Evolutionary conservation across 352 stramenopile genomes (phyloP).

Genomic region (Globisporangium splendens): DNA sequence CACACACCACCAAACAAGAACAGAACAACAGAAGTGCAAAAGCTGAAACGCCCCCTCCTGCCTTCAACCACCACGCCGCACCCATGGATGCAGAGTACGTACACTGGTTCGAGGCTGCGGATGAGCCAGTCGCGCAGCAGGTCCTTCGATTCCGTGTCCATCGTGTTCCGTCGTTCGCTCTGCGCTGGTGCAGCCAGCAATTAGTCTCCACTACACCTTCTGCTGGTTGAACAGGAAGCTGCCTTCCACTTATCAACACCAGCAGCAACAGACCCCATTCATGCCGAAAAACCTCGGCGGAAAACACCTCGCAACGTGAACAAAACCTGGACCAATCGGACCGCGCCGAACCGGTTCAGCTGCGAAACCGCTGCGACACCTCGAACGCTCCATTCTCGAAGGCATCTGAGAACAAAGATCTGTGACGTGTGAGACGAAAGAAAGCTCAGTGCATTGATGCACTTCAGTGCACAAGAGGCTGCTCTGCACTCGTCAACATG

Average conservation of each 20-base stretch:
- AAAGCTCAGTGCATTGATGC: background rate
- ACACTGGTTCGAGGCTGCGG: slow-evolving; percentile 83
- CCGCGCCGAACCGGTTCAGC: background rate
- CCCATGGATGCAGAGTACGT: slow-evolving; percentile 15
- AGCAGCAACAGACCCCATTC: background rate
- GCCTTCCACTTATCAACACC: slow-evolving; percentile 10
- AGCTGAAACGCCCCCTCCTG: background rate
- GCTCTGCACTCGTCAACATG: too few relatives aligned
- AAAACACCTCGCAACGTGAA: background rate
- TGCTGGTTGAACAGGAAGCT: slow-evolving; percentile 7
- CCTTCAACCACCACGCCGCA: background rate
- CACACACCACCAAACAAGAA: background rate
- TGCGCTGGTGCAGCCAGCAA: background rate
- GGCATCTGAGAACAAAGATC: slow-evolving; percentile 6
- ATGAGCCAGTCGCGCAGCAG: slow-evolving; percentile 84
- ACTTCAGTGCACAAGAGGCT: background rate
- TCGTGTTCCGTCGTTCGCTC: slow-evolving; percentile 15
- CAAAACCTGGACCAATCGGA: slow-evolving; percentile 2
- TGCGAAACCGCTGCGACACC: background rate
- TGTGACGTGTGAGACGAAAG: slow-evolving; percentile 4
- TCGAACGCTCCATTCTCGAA: background rate
- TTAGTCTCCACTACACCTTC: slow-evolving; percentile 1
- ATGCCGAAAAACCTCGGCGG: background rate
- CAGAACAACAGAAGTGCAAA: background rate
- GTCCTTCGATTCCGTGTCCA: slow-evolving; percentile 82